Evolutionary conservation across 108 stramenopile genomes (phyloP).

Genomic region (Schizochytrium sp.): DNA sequence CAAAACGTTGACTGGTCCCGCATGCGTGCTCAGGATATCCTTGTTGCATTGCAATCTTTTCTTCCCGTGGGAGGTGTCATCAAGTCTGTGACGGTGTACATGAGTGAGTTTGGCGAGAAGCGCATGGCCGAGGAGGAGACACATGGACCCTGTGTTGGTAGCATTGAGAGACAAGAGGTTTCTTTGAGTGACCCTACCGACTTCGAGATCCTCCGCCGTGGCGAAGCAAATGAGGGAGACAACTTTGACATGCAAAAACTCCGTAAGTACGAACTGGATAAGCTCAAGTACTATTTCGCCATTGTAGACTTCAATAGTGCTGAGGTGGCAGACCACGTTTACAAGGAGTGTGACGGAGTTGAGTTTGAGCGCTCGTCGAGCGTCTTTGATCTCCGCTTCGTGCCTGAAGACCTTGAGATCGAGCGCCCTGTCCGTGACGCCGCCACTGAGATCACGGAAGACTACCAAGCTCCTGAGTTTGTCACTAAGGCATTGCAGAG

Average conservation of each 20-base stretch:
- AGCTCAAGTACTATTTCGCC: slow-evolving; percentile 95
- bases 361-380: slow-evolving; percentile 93
- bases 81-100: slow-evolving; percentile 67
- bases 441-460: slow-evolving; percentile 81
- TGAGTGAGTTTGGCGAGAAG: slow-evolving; percentile 76
- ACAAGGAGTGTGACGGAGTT: slow-evolving; percentile 91
- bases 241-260: slow-evolving; percentile 90
- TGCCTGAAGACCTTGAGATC: slow-evolving; percentile 82
- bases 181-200: not conserved
- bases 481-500: slow-evolving; percentile 88
- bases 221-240: slow-evolving; percentile 67
- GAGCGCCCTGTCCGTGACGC: slow-evolving; percentile 82
- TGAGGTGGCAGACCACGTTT: slow-evolving; percentile 84
- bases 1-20: slow-evolving; percentile 75
- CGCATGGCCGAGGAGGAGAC: slow-evolving; percentile 86
- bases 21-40: slow-evolving; percentile 70
- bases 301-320: slow-evolving; percentile 84
- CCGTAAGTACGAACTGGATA: slow-evolving; percentile 92
- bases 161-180: slow-evolving; percentile 16
- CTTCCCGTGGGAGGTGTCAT: slow-evolving; percentile 67
- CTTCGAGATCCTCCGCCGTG: slow-evolving; percentile 60
- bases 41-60: slow-evolving; percentile 73
- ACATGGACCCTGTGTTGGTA: slow-evolving; percentile 79
- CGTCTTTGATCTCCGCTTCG: slow-evolving; percentile 88
- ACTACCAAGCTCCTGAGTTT: slow-evolving; percentile 91